Evolutionary conservation across 2,329 filamentous ascomycete genomes (phyloP), one percentile per base, ranked within the genome.

Genomic region (Claviceps sorghi): DNA sequence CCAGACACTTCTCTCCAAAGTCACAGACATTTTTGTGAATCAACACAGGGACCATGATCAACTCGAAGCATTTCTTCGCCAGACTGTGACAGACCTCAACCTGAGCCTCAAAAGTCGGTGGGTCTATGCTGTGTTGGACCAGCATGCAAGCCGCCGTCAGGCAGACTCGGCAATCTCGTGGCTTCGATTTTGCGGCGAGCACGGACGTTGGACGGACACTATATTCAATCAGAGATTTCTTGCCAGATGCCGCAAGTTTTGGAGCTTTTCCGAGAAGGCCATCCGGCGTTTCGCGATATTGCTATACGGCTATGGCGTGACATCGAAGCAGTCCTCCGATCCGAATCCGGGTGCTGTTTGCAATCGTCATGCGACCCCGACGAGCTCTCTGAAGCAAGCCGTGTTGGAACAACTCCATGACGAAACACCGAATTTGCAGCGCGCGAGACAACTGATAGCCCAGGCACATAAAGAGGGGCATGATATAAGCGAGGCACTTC

Each of bases 301-400:
- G 4, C 45, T 36, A 13, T 38, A n/a, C 17, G 21, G 11, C n/a
- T 32, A 21, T 47, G 36, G 21, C 71, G 50, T 64, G 78, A 13
- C 68, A 70, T 19, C 22, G 21, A 30, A 76, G 59, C 65, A 43
- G 49, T 21, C 44, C 4, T 11, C 29, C 4, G 7, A 13, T 19
- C 4, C 6, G 29, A 22, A 11, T 38, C 17, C n/a, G 8, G 30
- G 8, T 22, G 29, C n/a, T 3, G 9, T 15, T 36, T 3, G 13
- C 7, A 11, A 32, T 40, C 21, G 5, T 22, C 17, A 4, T 38
- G 34, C n/a, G 6, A n/a, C 1, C 4, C 36, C 49, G 2, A 13
- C 19, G 4, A 15, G 46, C 29, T 13, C 71, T 51, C 64, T 79
- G 15, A 69, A 71, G n/a, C 62, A 77, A 5, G 74, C 72, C 9